Base-by-base conservation (phyloP, 345 rosid species). In the Dipteronia dyeriana region DNA sequence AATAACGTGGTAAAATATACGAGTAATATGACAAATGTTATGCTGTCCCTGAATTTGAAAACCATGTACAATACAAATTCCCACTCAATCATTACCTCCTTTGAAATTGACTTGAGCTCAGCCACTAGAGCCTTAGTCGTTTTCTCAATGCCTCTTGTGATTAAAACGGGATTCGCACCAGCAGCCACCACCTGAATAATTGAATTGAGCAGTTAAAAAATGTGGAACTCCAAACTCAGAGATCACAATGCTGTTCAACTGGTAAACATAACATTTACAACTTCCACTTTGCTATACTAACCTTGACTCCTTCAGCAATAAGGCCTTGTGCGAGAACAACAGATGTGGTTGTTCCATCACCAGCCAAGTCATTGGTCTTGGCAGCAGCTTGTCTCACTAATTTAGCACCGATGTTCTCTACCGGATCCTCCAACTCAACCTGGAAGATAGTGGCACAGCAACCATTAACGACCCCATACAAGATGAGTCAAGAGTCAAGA, bases 321-420 rank as follows among this genome's bases (percentile, higher is more conserved):
- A 92, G 95, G 60, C 99, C 98, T 75, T 94, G 97, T 9, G 99
- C 98, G 65, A 97, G 99, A 79, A 97, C 99, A 79, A 97, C 99
- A 10, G 99, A 97, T 68, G 98, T 97, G 41, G 98, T 97, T 2
- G 98, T 97, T 23, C 99, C 98, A 45, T 94, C 99, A 80, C 98
- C 99, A 70, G 99, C 99, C 86, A 96, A 80, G 89, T 96, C 99
- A 82, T 96, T 96, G 53, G 98, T 96, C 82, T 96, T 96, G 39
- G 97, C 90, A 84, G 99, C 99, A 3, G 98, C 98, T 84, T 97
- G 99, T 75, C 99, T 89, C 76, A 97, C 98, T 78, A 97, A 80
- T 85, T 92, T 96, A 29, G 98, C 98, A 68, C 98, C 99, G 67
- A 97, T 97, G 76, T 97, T 97, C 89, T 97, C 99, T 77, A 96